Evolutionary conservation across 2,329 filamentous ascomycete species (phyloP), one percentile per base, ranked within the genome.

Genomic region (Uncinocarpus reesii): DNA sequence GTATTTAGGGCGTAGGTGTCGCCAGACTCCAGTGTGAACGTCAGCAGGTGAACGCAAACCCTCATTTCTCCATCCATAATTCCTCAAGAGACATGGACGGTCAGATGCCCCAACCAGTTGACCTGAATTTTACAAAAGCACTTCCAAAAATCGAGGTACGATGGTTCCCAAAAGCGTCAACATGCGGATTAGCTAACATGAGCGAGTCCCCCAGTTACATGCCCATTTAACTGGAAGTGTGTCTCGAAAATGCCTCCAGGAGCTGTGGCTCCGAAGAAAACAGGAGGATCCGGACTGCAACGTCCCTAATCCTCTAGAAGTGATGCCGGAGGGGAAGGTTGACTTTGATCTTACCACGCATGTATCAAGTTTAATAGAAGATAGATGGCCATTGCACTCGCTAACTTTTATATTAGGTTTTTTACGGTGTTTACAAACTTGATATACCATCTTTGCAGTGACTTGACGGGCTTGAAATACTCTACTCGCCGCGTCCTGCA

Each of bases 201-300:
- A n/a, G n/a, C n/a, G n/a, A n/a, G 56, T 13, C 53, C 43, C 48
- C 21, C 40, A 88, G 81, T 76, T 90, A 46, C 86, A 92, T 58
- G 85, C 86, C 53, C 85, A 92, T 65, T 73, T 92, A 37, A 85
- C 80, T 34, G 85, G 86, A 46, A 87, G 83, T 63, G 86, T 92
- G 62, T 83, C 78, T 60, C 78, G 82, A 26, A 68, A 78, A 57
- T 81, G 78, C 52, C 77, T 92, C 1, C 84, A 87, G 60, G 76
- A 85, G 31, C 79, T 90, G 60, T 92, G 86, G 84, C 57, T 68
- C 41, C 63, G 64, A 47, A 84, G 81, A 61, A 78, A 75, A 50
- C 66, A 68, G 2, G 57, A 61, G 16, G 65, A 74, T 6, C 69
- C 73, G 3, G 60, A 71, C 18, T 75, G 79, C 2, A 61, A 71